phyloP scores from a whole-genome alignment of 371 early-diverging fungal species.

The Umbelopsis sp. region DNA sequence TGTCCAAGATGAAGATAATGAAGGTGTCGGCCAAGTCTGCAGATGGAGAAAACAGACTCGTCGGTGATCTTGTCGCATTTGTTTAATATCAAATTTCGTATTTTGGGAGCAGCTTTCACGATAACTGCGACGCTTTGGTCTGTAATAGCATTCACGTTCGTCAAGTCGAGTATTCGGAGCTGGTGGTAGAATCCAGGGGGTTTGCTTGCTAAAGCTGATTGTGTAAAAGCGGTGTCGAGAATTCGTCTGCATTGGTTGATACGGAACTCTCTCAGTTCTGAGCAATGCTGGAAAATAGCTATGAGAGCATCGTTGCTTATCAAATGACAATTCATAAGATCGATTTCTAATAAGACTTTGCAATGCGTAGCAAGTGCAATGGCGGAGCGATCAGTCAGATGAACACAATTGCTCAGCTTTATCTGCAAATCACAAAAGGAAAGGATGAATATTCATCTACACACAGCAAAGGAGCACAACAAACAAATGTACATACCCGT shows the following conservation, averaged over 20 bases:
- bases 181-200: slow-evolving; percentile 45
- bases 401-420: slow-evolving; percentile 58
- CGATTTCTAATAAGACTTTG: slow-evolving; percentile 60
- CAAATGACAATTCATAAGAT: slow-evolving; percentile 53
- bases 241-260: slow-evolving; percentile 47
- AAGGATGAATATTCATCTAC: too few species aligned
- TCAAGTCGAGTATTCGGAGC: slow-evolving; percentile 64
- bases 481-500: slow-evolving; percentile 36
- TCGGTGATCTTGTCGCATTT: slow-evolving; percentile 64
- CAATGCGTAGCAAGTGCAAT: slow-evolving; percentile 55
- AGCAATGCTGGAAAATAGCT: slow-evolving; percentile 45
- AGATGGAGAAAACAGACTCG: slow-evolving; percentile 50
- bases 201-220: slow-evolving; percentile 28
- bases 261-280: slow-evolving; percentile 62
- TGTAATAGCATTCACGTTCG: slow-evolving; percentile 52
- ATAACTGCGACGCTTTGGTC: slow-evolving; percentile 56
- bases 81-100: slow-evolving; percentile 62
- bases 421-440: slow-evolving; percentile 40
- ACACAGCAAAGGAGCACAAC: too few species aligned
- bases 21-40: slow-evolving; percentile 56
- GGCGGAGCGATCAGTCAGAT: slow-evolving; percentile 55
- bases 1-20: slow-evolving; percentile 69
- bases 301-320: slow-evolving; percentile 54
- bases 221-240: slow-evolving; percentile 51
- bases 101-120: slow-evolving; percentile 57